These are phyloP conservation scores for Spirogloea muscicola DNA, from an alignment of 139 green algal species.

Conservation along the genomic window DNA sequence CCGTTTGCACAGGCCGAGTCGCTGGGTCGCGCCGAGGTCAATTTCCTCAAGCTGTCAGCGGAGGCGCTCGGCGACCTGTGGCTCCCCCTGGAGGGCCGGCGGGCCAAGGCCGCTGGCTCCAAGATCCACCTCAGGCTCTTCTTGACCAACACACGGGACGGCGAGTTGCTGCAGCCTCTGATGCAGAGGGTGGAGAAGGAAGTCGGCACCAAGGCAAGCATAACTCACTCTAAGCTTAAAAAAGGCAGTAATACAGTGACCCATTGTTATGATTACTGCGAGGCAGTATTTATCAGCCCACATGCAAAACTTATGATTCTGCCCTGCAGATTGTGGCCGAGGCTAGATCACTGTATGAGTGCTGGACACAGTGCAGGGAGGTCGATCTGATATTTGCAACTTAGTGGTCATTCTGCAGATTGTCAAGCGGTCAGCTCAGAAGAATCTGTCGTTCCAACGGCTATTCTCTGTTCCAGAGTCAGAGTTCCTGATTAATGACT, in stretches of 20 bases:
- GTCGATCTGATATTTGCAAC: too few relatives aligned
- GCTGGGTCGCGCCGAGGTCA: slow-evolving; percentile 24
- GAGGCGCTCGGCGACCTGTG: slow-evolving; percentile 31
- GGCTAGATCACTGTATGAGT: too few relatives aligned
- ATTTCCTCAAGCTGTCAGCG: slow-evolving; percentile 17
- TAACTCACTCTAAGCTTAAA: too few relatives aligned
- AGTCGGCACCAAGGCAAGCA: slow-evolving; percentile 9
- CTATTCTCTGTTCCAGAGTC: background rate
- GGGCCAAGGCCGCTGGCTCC: background rate
- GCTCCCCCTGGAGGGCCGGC: slow-evolving; percentile 26
- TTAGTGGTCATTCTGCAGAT: too few relatives aligned
- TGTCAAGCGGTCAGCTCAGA: background rate
- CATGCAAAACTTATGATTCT: too few relatives aligned
- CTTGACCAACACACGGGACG: slow-evolving; percentile 23
- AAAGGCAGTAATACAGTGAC: too few relatives aligned
- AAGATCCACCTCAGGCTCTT: slow-evolving; percentile 23
- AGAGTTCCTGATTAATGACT: slow-evolving; percentile 15
- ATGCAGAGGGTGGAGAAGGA: slow-evolving; percentile 9
- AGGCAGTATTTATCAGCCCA: too few relatives aligned
- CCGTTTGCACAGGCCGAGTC: slow-evolving; percentile 16
- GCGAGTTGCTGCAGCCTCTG: background rate
- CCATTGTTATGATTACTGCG: too few relatives aligned
- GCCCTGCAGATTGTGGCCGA: too few relatives aligned
- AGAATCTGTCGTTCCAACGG: background rate
- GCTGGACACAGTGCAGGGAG: too few relatives aligned